A percentile compares a stretch with the other conserved stretches of the same genome.
Conservation (phyloP, 371 early-diverging fungal species). For the Rhizopus sp. region DNA sequence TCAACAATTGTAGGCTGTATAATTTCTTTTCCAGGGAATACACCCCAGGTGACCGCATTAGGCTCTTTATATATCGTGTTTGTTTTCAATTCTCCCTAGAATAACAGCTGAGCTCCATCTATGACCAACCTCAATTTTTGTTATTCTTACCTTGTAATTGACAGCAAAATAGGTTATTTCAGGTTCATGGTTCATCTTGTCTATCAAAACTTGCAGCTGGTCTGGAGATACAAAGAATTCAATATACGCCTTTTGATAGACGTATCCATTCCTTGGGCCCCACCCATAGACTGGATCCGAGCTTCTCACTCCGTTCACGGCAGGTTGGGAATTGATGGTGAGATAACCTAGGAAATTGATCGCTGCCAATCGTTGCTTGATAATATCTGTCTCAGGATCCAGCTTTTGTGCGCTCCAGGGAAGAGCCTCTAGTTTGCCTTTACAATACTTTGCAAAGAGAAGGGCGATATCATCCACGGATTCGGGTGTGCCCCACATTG, state of each 20-base stretch:
- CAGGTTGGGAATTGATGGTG: constrained; percentile 94
- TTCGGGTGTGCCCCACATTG: constrained; percentile 82
- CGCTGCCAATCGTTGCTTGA: constrained; percentile 69
- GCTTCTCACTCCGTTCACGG: constrained; percentile 87
- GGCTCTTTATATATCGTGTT: constrained; percentile 85
- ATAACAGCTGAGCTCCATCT: neutral
- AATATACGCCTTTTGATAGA: constrained; percentile 92
- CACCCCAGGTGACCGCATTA: constrained; percentile 99
- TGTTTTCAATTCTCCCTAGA: constrained; percentile 81
- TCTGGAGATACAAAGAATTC: constrained; percentile 74
- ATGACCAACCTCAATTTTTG: neutral
- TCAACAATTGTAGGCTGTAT: constrained; percentile 97
- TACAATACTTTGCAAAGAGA: constrained; percentile 84
- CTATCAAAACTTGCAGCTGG: constrained; percentile 46
- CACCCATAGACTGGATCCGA: constrained; percentile 83
- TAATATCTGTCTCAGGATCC: constrained; percentile 78
- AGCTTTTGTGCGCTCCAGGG: constrained; percentile 94
- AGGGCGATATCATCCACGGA: constrained; percentile 66
- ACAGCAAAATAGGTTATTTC: constrained; percentile 88
- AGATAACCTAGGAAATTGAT: constrained; percentile 83
- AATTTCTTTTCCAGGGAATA: constrained; percentile 97
- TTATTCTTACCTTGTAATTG: constrained; percentile 56
- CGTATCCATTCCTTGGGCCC: constrained; percentile 93
- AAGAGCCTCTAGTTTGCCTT: constrained; percentile 72
- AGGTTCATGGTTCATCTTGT: constrained; percentile 53